A percentile compares a stretch with the other conserved stretches of the same genome.
These are phyloP conservation scores for Rubia balearica DNA, from an alignment of 305 asterid genomes.

Conservation along the genomic window DNA sequence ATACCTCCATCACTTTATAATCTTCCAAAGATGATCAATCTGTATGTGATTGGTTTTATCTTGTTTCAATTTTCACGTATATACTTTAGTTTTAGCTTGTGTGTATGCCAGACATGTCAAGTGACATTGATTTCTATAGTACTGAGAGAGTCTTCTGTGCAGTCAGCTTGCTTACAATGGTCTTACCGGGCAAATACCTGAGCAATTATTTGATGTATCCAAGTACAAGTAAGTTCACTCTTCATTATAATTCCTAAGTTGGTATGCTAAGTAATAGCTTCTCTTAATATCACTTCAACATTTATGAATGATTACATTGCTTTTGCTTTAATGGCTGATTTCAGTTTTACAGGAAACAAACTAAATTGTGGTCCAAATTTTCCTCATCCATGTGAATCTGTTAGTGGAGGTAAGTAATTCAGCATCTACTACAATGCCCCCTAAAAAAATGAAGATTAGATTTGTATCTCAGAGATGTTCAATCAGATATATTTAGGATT, in stretches of 20 bases:
- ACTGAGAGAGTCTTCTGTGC: conserved; percentile 28
- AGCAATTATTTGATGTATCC: conserved; percentile 54
- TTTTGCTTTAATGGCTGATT: conserved; percentile 28
- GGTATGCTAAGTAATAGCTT: background rate
- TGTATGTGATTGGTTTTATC: conserved; percentile 40
- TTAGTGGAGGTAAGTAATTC: conserved; percentile 39
- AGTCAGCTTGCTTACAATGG: conserved; percentile 78
- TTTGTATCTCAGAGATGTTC: background rate
- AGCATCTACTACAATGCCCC: background rate
- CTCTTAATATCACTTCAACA: background rate
- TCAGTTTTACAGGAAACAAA: conserved; percentile 84
- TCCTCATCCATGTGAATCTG: conserved; percentile 45
- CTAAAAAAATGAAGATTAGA: background rate
- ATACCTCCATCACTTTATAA: conserved; percentile 66
- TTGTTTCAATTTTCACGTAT: conserved; percentile 7
- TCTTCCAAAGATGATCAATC: conserved; percentile 43
- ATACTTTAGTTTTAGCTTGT: background rate
- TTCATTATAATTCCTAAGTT: background rate
- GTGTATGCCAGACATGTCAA: background rate
- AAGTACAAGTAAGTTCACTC: conserved; percentile 56
- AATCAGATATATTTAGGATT: background rate
- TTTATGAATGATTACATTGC: conserved; percentile 12
- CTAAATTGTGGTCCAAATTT: conserved; percentile 56
- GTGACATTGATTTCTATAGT: conserved; percentile 9
- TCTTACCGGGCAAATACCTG: conserved; percentile 65